Conservation (phyloP, 129 eudicot species). For the Artemisia annua region DNA sequence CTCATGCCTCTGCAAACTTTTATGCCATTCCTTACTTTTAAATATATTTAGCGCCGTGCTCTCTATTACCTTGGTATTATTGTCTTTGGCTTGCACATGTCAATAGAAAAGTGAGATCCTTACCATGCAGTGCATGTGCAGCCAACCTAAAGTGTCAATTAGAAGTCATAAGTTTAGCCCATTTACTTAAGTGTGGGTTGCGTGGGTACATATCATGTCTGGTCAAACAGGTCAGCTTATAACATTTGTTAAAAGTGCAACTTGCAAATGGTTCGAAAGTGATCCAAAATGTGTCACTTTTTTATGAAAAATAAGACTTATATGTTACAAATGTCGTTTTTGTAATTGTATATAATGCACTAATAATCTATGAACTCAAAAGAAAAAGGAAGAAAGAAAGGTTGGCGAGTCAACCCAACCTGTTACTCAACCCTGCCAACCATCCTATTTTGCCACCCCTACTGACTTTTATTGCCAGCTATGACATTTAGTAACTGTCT, state of each 20-base stretch:
- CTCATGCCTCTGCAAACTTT: constrained; percentile 1
- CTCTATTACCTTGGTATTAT: not conserved
- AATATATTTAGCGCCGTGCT: not conserved
- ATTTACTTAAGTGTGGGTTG: not conserved
- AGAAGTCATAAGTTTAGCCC: no score
- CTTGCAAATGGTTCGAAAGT: not conserved
- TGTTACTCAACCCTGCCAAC: not conserved
- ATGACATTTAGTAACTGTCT: constrained; percentile 8
- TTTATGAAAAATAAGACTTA: not conserved
- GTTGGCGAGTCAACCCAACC: not conserved
- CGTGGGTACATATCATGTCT: not conserved
- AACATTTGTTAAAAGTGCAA: not conserved
- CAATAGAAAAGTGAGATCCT: not conserved
- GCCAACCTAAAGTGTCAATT: constrained; percentile 1
- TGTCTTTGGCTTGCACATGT: not conserved
- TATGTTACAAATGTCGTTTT: not conserved
- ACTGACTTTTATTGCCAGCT: not conserved
- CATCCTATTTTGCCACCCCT: not conserved
- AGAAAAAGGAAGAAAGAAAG: not conserved
- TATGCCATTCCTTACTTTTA: not conserved
- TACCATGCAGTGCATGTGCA: not conserved
- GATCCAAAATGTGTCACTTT: not conserved
- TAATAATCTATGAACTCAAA: not conserved
- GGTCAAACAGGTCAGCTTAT: not conserved
- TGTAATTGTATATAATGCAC: not conserved